Evolutionary conservation across 2,329 filamentous ascomycete species (phyloP), one percentile per base, ranked within the genome.

Genomic region (Phaeosphaeriaceae sp.): DNA sequence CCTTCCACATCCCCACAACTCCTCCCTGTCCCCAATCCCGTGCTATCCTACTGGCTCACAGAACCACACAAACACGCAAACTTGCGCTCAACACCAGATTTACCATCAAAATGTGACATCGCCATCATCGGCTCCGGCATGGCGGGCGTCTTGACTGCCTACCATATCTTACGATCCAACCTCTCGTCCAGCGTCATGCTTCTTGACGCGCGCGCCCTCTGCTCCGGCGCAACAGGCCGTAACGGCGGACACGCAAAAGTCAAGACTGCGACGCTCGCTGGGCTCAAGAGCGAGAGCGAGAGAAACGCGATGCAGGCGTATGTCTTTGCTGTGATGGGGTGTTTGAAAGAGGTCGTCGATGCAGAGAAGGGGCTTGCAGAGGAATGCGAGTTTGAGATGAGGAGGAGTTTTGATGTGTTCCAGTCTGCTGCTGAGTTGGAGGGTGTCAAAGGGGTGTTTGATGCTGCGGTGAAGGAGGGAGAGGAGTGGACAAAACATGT

Each of bases 181-280:
- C 31, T 55, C 4, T 48, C 56, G n/a, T 24, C 41, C 7, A 56
- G 25, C 3, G 57, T 73, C n/a, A 20, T 68, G 6, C 52, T 73
- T 4, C 45, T 73, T 2, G 71, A 74, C 46, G 70, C 70, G 21
- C 53, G 67, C 7, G 21, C 62, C 10, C 49, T 71, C 0, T 73
- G 69, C 45, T 66, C 63, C 5, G 69, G 69, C 4, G 68, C 69
- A 0, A 74, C 69, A 1, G 67, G 58, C 1, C 56, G 71, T 1
- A 74, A 73, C 45, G 70, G 80, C 49, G 79, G 78, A 6, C 80
- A 83, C 36, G 82, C 82, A n/a, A 75, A 79, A 15, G 73, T 76
- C 2, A 79, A 80, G 48, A 84, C 85, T 1, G 74, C 76, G 7
- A 77, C 73, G 41, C 69, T 79, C 2, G 62, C 69, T 2, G 40